These are phyloP conservation scores for Neocatenulostroma microsporum DNA, from an alignment of 2,329 filamentous ascomycete genomes.

Conservation along the genomic window DNA sequence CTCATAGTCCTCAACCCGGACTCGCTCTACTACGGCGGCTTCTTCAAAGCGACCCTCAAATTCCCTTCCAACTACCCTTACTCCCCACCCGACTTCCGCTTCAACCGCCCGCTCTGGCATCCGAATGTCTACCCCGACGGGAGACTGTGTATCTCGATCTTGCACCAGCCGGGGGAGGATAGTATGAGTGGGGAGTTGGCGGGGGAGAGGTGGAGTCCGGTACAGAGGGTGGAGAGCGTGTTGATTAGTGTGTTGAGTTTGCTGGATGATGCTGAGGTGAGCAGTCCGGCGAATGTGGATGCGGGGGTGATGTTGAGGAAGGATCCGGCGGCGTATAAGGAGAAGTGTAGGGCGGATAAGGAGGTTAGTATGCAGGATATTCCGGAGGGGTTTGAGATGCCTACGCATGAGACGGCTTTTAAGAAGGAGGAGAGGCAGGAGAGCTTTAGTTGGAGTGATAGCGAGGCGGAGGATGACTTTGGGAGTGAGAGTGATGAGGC, in stretches of 20 bases:
- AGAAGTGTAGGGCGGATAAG: conserved; percentile 60
- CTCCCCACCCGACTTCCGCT: conserved; percentile 81
- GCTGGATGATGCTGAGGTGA: conserved; percentile 88
- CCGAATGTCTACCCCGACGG: conserved; percentile 92
- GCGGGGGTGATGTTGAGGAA: conserved; percentile 81
- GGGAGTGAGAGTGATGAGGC: conserved; percentile 56
- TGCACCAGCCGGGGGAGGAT: conserved; percentile 87
- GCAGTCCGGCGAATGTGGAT: conserved; percentile 89
- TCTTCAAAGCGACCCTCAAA: conserved; percentile 83
- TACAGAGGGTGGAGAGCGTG: conserved; percentile 90
- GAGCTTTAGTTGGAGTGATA: conserved; percentile 63
- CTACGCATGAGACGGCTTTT: conserved; percentile 58
- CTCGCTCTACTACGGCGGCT: conserved; percentile 85
- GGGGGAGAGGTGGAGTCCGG: conserved; percentile 86
- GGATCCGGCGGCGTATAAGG: conserved; percentile 60
- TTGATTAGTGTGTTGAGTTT: conserved; percentile 86
- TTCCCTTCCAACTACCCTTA: conserved; percentile 89
- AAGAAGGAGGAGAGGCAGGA: conserved; percentile 49
- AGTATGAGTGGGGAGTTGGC: conserved; percentile 84
- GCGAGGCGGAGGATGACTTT: conserved; percentile 59
- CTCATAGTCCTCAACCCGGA: conserved; percentile 90
- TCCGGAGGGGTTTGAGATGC: conserved; percentile 72
- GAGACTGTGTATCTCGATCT: conserved; percentile 89
- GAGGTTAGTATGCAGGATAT: conserved; percentile 70
- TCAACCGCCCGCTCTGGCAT: conserved; percentile 72